These are phyloP conservation scores for Lactifluus hygrophoroides DNA, from an alignment of 768 basidiomycete genomes.

Conservation along the genomic window DNA sequence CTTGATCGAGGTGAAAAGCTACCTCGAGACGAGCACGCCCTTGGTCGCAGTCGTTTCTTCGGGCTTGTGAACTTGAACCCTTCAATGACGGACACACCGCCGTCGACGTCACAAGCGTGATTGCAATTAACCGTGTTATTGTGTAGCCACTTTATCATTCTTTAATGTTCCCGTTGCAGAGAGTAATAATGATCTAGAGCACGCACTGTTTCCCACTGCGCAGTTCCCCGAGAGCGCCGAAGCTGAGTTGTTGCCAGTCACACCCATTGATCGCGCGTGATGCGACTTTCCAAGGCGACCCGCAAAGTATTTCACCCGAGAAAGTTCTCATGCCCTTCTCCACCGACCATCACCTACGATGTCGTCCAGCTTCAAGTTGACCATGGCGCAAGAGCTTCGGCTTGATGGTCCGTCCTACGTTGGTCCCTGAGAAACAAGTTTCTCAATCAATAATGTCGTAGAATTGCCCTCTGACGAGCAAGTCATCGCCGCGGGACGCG, in stretches of 20 bases:
- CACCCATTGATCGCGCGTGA: too few relatives aligned
- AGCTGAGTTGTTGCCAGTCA: background rate
- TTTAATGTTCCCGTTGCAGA: background rate
- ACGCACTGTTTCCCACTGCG: too few relatives aligned
- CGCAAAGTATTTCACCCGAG: background rate
- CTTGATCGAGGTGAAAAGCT: constrained; percentile 75
- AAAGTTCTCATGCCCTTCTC: background rate
- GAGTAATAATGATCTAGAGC: background rate
- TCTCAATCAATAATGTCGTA: constrained; percentile 23
- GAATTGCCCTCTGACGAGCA: constrained; percentile 55
- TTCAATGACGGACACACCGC: background rate
- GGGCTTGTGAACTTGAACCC: constrained; percentile 59
- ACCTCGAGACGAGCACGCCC: constrained; percentile 64
- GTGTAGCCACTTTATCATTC: background rate
- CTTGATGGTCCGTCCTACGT: constrained; percentile 29
- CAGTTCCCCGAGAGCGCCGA: too few relatives aligned
- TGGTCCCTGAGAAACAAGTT: too few relatives aligned
- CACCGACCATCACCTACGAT: constrained; percentile 9
- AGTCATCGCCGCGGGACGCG: constrained; percentile 43
- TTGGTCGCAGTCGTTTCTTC: constrained; percentile 82
- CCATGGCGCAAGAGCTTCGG: constrained; percentile 31
- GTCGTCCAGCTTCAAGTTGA: constrained; percentile 28
- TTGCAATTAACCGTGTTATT: background rate
- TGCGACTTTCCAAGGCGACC: background rate
- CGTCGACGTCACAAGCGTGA: background rate